Evolutionary conservation across 2,329 filamentous ascomycete species (phyloP), one percentile per base, ranked within the genome.

Genomic region (Thielaviopsis euricoi): DNA sequence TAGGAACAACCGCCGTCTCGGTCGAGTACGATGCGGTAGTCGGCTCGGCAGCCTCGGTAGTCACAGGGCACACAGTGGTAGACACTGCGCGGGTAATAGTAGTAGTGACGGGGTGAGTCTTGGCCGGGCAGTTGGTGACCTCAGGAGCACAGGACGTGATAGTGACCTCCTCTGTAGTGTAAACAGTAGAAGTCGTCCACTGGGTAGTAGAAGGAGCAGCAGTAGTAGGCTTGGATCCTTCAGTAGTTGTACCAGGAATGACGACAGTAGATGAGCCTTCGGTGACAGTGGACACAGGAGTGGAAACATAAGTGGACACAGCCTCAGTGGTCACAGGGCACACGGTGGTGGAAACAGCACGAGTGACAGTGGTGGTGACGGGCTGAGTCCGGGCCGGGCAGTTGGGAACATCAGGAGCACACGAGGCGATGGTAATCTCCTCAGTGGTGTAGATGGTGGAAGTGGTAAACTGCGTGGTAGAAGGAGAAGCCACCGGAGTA

Each of bases 11-110:
- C 2, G n/a, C 13, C 17, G 37, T 43, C 37, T 43, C 17, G 37
- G 37, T 43, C 13, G 29, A 33, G 29, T 33, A 33, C 29, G 29
- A 33, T 10, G 13, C 37, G 15, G 37, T n/a, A 4, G 37, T 43
- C 2, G 37, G 37, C 37, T 43, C 37, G n/a, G 17, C 37, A n/a
- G 37, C 37, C 37, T 43, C 37, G 6, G 37, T 43, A n/a, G 37
- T 58, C 5, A 55, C 46, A 6, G 53, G 52, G 57, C 78, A 82
- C 65, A 82, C 66, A 40, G 80, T 83, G 61, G 81, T 83, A 19
- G 56, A 29, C 49, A 55, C 26, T 1, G 57, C 37, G 17, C 37
- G 22, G 13, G 57, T 58, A 13, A 58, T 37, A 13, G 49, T 46
- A 46, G 37, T 43, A n/a, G 37, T 55, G n/a, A 43, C 37, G 17